phyloP scores from a whole-genome alignment of 1,139 yeast genomes.

The Pichia sp. region DNA sequence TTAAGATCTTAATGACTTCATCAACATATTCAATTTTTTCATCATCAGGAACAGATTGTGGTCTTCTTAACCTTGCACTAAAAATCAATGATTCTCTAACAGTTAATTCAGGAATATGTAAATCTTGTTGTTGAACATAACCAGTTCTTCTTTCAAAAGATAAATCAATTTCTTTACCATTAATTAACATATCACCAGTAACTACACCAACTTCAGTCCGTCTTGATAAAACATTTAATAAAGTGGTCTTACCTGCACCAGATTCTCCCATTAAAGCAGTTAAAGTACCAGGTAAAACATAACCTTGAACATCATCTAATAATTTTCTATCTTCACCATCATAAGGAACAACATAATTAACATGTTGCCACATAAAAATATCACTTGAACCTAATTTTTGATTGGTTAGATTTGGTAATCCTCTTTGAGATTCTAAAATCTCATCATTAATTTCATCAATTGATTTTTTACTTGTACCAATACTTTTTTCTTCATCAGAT shows the following conservation, averaged over 20 bases:
- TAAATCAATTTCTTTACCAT: slow-evolving; percentile 37
- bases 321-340: slow-evolving; percentile 36
- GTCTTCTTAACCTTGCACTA: slow-evolving; percentile 48
- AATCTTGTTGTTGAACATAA: slow-evolving; percentile 53
- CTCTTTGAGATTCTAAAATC: neutral
- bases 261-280: slow-evolving; percentile 65
- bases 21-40: slow-evolving; percentile 46
- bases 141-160: slow-evolving; percentile 49
- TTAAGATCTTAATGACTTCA: slow-evolving; percentile 40
- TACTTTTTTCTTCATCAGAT: slow-evolving; percentile 1
- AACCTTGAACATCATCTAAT: slow-evolving; percentile 48
- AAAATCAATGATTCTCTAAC: slow-evolving; percentile 46
- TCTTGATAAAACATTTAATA: slow-evolving; percentile 50
- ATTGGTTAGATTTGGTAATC: neutral
- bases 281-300: slow-evolving; percentile 48
- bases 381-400: slow-evolving; percentile 13
- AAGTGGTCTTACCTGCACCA: slow-evolving; percentile 65
- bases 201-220: slow-evolving; percentile 44
- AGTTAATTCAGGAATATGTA: slow-evolving; percentile 44
- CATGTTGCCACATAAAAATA: slow-evolving; percentile 43
- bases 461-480: neutral
- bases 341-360: slow-evolving; percentile 33
- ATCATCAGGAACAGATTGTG: slow-evolving; percentile 36
- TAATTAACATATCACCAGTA: slow-evolving; percentile 48
- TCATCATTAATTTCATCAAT: neutral